These are phyloP conservation scores for Penicillium riverlandense DNA, from an alignment of 495 filamentous ascomycete genomes.

Conservation along the genomic window DNA sequence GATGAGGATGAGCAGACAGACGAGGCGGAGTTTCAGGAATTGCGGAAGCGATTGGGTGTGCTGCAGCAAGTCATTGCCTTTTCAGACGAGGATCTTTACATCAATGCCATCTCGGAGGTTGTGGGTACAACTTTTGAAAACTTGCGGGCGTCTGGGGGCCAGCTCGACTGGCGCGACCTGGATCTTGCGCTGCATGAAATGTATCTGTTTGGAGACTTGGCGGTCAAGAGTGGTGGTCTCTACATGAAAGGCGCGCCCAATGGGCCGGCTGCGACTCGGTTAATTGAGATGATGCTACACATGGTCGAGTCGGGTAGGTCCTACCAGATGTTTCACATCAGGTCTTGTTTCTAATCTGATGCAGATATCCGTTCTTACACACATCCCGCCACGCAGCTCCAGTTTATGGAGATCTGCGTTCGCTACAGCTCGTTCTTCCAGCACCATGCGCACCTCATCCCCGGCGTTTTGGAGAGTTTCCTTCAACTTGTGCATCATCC, in stretches of 20 bases:
- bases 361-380: slow-evolving; percentile 73
- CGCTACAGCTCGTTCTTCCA: slow-evolving; percentile 93
- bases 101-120: slow-evolving; percentile 74
- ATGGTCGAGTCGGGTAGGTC: slow-evolving; percentile 85
- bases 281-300: slow-evolving; percentile 84
- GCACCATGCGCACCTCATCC: slow-evolving; percentile 66
- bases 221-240: slow-evolving; percentile 73
- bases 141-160: slow-evolving; percentile 58
- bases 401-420: slow-evolving; percentile 97
- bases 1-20: slow-evolving; percentile 91
- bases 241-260: slow-evolving; percentile 75
- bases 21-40: slow-evolving; percentile 96
- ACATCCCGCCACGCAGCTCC: slow-evolving; percentile 85
- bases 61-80: slow-evolving; percentile 85
- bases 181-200: slow-evolving; percentile 96
- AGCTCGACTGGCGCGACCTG: slow-evolving; percentile 89
- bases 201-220: slow-evolving; percentile 91
- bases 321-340: not conserved
- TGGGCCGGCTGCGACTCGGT: slow-evolving; percentile 62
- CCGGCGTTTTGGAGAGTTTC: slow-evolving; percentile 84
- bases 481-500: slow-evolving; percentile 82
- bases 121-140: slow-evolving; percentile 76
- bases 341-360: slow-evolving; percentile 6
- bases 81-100: slow-evolving; percentile 77
- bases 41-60: slow-evolving; percentile 78